Conservation (phyloP, 2,329 filamentous ascomycete species). For the Dactylonectria estremocensis region DNA sequence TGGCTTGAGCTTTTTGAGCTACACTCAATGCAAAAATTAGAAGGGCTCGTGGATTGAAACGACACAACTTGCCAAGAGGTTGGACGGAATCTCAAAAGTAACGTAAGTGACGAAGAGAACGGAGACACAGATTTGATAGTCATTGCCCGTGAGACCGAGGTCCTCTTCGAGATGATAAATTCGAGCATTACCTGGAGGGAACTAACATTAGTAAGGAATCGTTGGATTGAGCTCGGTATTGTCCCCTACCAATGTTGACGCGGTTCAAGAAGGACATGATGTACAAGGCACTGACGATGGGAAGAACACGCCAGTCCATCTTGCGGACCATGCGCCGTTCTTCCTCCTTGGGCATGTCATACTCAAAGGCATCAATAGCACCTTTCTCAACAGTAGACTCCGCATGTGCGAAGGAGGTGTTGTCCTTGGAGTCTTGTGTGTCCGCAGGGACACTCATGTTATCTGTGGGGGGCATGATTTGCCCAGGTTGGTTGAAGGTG, state of each 20-base stretch:
- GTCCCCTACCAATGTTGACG: conserved; percentile 58
- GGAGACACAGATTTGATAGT: conserved; percentile 66
- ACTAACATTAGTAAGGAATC: too few species aligned
- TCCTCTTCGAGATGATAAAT: conserved; percentile 75
- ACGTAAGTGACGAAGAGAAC: conserved; percentile 57
- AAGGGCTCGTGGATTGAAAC: too few species aligned
- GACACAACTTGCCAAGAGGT: conserved; percentile 51
- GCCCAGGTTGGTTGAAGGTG: too few species aligned
- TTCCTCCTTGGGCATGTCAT: too few species aligned
- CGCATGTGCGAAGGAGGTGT: too few species aligned
- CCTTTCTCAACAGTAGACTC: too few species aligned
- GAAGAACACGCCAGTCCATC: conserved; percentile 74
- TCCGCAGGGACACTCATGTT: too few species aligned
- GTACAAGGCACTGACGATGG: conserved; percentile 74
- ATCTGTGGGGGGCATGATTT: too few species aligned
- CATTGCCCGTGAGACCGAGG: conserved; percentile 68
- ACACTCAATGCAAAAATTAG: too few species aligned
- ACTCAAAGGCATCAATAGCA: too few species aligned
- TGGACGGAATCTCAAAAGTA: conserved; percentile 59
- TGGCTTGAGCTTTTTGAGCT: conserved; percentile 56
- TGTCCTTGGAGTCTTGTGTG: too few species aligned
- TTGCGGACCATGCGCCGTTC: conserved; percentile 55
- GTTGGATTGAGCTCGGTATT: too few species aligned
- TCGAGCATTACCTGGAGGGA: conserved; percentile 67
- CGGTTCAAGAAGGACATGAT: conserved; percentile 57